A percentile compares a stretch with the other conserved stretches of the same genome.
phyloP scores from a whole-genome alignment of 192 early-diverging fungal genomes.

The Backusella macrospora region DNA sequence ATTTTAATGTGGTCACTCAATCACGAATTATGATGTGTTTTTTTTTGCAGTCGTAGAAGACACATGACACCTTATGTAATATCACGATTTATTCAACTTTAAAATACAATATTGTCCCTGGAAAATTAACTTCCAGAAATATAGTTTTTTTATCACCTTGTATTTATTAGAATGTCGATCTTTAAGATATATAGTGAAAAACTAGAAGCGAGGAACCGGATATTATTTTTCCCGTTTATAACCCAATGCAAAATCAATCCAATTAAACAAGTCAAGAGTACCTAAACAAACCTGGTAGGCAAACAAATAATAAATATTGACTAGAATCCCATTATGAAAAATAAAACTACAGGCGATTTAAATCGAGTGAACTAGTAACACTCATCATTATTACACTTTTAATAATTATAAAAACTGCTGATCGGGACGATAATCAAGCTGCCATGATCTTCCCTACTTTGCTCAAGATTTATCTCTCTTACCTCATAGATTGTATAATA shows the following conservation, averaged over 20 bases:
- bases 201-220: background rate
- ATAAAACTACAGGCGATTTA: background rate
- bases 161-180: background rate
- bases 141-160: background rate
- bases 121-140: background rate
- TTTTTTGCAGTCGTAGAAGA: background rate
- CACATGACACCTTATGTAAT: background rate
- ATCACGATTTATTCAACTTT: background rate
- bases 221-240: background rate
- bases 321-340: background rate
- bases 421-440: background rate
- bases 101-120: background rate
- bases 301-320: background rate
- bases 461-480: background rate
- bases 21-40: conserved; percentile 2
- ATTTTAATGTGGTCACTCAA: background rate
- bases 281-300: background rate
- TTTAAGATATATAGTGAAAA: no score
- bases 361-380: background rate
- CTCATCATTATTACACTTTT: background rate
- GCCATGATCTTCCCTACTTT: background rate
- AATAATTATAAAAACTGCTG: background rate
- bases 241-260: conserved; percentile 1
- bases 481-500: background rate
- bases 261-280: background rate